Percentiles rank a stretch among this genome's conserved stretches.
Conservation (phyloP, 1,284 basidiomycete genomes). For the Somion occarium region DNA sequence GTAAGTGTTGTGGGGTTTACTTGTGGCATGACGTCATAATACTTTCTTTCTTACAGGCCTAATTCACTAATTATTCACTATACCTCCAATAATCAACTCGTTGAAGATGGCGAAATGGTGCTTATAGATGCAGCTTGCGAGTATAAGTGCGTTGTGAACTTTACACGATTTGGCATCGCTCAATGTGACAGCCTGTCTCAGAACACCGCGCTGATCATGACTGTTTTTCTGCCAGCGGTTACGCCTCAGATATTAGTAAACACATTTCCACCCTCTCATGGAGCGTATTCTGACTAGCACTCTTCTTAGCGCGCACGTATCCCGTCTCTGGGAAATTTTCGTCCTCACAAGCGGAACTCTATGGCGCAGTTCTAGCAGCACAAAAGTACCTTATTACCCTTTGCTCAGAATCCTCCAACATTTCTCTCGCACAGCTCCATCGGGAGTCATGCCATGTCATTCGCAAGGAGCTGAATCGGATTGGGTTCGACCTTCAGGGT, state of each 20-base stretch:
- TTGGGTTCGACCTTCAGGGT: slow-evolving; percentile 67
- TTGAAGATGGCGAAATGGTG: slow-evolving; percentile 72
- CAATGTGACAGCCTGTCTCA: not conserved
- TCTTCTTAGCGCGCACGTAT: slow-evolving; percentile 75
- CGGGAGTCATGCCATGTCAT: slow-evolving; percentile 69
- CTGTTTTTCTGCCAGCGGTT: slow-evolving; percentile 60
- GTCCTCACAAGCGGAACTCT: slow-evolving; percentile 81
- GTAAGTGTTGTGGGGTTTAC: slow-evolving; percentile 35
- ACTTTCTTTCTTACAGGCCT: slow-evolving; percentile 39
- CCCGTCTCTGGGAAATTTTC: slow-evolving; percentile 83
- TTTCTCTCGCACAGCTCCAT: slow-evolving; percentile 79
- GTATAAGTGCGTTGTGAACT: slow-evolving; percentile 56
- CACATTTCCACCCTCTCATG: not conserved
- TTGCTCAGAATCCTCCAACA: slow-evolving; percentile 52
- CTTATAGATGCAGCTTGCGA: slow-evolving; percentile 91
- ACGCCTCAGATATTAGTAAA: slow-evolving; percentile 93
- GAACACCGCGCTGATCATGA: slow-evolving; percentile 1
- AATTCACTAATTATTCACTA: slow-evolving; percentile 92
- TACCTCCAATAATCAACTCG: slow-evolving; percentile 80
- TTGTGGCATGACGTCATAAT: not conserved
- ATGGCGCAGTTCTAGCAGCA: slow-evolving; percentile 75
- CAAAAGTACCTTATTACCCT: slow-evolving; percentile 67
- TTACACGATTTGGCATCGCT: not conserved
- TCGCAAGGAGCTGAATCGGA: slow-evolving; percentile 69
- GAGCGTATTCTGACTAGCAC: slow-evolving; percentile 10